phyloP scores from a whole-genome alignment of 768 basidiomycete species.

The Pleurotus giganteus region DNA sequence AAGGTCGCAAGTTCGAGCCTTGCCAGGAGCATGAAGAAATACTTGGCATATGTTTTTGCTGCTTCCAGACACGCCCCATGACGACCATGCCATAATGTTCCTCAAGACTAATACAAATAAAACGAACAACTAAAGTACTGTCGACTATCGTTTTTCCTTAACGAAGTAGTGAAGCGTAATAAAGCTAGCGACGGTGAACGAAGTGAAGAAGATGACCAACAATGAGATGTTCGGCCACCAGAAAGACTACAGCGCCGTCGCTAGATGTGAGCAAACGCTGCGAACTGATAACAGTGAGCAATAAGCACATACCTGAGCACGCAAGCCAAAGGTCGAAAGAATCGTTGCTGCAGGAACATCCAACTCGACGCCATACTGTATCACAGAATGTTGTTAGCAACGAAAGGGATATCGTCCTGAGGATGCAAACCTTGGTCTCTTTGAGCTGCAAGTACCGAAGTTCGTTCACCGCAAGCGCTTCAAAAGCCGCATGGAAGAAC shows the following conservation, averaged over 20 bases:
- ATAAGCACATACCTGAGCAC: constrained; percentile 60
- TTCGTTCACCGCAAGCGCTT: constrained; percentile 97
- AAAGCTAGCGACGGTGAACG: constrained; percentile 76
- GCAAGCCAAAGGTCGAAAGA: constrained; percentile 89
- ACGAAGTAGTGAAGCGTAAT: constrained; percentile 85
- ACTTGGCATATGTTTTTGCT: too few relatives aligned
- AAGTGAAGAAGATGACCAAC: constrained; percentile 81
- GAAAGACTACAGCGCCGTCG: constrained; percentile 56
- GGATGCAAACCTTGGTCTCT: constrained; percentile 71
- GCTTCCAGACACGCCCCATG: too few relatives aligned
- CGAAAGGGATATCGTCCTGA: not conserved
- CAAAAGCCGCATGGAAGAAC: constrained; percentile 99
- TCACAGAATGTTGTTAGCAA: not conserved
- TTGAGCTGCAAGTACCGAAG: constrained; percentile 90
- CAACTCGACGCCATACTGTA: constrained; percentile 92
- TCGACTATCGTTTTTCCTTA: constrained; percentile 65
- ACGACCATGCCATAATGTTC: too few relatives aligned
- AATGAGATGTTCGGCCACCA: constrained; percentile 97
- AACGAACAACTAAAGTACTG: not conserved
- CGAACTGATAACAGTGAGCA: constrained; percentile 17
- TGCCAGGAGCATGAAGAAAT: not conserved
- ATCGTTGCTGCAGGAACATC: constrained; percentile 97
- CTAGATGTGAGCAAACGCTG: not conserved
- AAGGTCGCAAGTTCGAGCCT: not conserved
- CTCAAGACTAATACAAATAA: not conserved